Base-by-base conservation (phyloP, 139 green algal species). In the Nannochloris sp. region DNA sequence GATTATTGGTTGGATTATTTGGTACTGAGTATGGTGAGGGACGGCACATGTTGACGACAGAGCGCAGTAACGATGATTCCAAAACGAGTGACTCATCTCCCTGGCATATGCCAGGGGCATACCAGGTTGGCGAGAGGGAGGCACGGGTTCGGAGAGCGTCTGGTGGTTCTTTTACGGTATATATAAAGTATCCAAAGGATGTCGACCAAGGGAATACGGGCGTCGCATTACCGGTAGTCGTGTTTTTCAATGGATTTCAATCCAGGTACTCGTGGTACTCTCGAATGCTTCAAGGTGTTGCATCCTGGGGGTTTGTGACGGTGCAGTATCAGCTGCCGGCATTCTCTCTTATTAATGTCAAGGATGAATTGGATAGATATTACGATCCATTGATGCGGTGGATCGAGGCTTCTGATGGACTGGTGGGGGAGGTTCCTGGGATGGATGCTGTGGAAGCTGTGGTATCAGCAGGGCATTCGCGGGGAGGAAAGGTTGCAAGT, bases 401-500 rank as follows among this genome's bases (percentile, higher is more conserved):
- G 46, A 21, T 21, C 0, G n/a, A 53, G 46, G 46, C 46, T 12
- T 53, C n/a, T 19, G 46, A 53, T 53, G 46, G 46, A 25, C 34
- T 40, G 34, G 34, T 40, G 34, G 8, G 9, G 34, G 34, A 40
- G 34, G 34, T 40, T 40, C 34, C 34, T 40, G 34, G 34, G 7
- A 40, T 40, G 34, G 8, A 11, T 14, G 34, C 34, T 40, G 34
- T 40, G 6, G 2, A 40, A 40, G 34, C 7, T 40, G 34, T 58
- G 23, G 50, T 58, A 4, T 18, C 21, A 4, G 50, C 19, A 29
- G 82, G 82, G 0, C 82, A 88, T 63, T 85, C 76, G 74, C 63
- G 82, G 8, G 82, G 82, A 15, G 82, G 57, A 46, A 87, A 88
- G 69, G 62, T 88, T 19, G 82, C 82, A 7, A 65, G 71, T 3